Evolutionary conservation across 257 asterid genomes (phyloP).

Genomic region (Nicotiana tabacum): DNA sequence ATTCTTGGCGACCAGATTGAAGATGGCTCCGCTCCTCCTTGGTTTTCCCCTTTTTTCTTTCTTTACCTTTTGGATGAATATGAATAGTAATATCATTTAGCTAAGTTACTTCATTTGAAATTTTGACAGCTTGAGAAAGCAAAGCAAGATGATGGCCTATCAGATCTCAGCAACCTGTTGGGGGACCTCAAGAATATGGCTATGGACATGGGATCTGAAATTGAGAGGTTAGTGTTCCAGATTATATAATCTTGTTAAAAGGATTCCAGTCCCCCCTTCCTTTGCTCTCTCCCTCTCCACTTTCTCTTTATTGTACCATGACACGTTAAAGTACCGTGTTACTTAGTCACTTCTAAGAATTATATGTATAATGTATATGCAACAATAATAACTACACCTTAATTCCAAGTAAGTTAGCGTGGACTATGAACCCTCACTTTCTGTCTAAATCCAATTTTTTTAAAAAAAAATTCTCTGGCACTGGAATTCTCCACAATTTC

Average conservation of each 20-base stretch:
- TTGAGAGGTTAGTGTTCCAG: conserved; percentile 24
- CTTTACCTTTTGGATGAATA: conserved; percentile 1
- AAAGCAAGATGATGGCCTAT: conserved; percentile 46
- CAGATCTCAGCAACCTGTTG: conserved; percentile 34
- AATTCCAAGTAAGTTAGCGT: neutral
- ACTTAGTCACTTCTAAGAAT: neutral
- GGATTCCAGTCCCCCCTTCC: neutral
- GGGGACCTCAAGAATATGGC: conserved; percentile 50
- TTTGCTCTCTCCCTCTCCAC: neutral
- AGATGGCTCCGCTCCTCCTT: neutral
- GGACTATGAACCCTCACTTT: neutral
- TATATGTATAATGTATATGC: neutral
- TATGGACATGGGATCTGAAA: conserved; percentile 44
- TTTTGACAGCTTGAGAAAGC: conserved; percentile 28
- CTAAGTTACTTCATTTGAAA: neutral
- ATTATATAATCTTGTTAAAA: too few species aligned
- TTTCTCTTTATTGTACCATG: neutral
- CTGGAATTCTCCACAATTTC: neutral
- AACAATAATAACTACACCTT: neutral
- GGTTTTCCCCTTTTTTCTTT: neutral
- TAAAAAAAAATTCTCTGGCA: neutral
- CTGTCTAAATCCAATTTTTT: neutral
- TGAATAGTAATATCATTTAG: neutral
- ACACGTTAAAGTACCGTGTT: neutral
- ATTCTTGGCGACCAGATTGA: neutral